Conservation (phyloP, 2,329 filamentous ascomycete genomes). For the Penicillium sp. region DNA sequence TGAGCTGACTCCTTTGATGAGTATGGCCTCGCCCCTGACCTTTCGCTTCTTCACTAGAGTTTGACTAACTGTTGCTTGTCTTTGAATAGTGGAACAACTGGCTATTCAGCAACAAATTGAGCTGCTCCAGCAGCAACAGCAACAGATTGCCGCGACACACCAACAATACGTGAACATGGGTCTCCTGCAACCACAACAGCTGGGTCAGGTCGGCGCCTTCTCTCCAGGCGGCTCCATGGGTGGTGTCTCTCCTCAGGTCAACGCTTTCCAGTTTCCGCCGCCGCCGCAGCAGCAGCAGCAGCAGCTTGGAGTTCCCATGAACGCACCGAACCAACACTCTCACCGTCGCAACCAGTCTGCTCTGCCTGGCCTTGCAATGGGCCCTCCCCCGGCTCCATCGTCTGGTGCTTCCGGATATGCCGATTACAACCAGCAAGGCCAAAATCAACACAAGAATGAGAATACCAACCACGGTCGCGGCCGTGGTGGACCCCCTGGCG, state of each 20-base stretch:
- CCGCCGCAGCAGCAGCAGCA: conserved; percentile 71
- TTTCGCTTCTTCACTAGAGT: background rate
- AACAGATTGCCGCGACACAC: conserved; percentile 93
- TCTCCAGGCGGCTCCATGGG: conserved; percentile 69
- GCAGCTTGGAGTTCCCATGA: conserved; percentile 70
- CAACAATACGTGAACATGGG: conserved; percentile 98
- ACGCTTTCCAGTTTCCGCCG: conserved; percentile 88
- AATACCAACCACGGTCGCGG: conserved; percentile 70
- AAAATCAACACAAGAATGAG: conserved; percentile 69
- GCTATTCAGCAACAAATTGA: conserved; percentile 98
- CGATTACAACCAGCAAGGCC: conserved; percentile 70
- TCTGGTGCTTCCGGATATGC: conserved; percentile 84
- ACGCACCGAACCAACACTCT: conserved; percentile 75
- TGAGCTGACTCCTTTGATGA: conserved; percentile 95
- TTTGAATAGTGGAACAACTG: conserved; percentile 81
- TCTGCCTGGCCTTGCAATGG: conserved; percentile 88
- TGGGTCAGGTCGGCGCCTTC: conserved; percentile 71
- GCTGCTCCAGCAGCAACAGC: conserved; percentile 93
- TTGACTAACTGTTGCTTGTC: background rate
- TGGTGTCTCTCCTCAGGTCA: conserved; percentile 72
- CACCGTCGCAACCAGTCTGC: conserved; percentile 99
- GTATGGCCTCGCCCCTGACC: conserved; percentile 60
- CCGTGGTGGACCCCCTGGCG: conserved; percentile 66
- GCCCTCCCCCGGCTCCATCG: conserved; percentile 87
- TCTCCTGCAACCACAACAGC: conserved; percentile 84